Evolutionary conservation across 164 flowering plant genomes (phyloP), one percentile per base, ranked within the genome.

Genomic region (Stephania cephalantha): DNA sequence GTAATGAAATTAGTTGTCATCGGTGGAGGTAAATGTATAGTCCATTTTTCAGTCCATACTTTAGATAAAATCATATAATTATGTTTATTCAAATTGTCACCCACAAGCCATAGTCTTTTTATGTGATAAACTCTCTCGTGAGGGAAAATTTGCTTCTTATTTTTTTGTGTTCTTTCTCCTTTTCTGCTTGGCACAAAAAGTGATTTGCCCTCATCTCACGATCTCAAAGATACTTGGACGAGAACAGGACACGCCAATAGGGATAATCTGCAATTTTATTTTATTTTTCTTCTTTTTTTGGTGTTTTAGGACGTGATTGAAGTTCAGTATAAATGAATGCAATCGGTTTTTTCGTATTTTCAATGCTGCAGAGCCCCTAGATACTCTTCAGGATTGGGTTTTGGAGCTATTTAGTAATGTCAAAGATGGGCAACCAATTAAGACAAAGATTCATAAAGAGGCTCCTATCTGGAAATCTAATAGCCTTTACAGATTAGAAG

Each of bases 1-100:
- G 63, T 89, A 50, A 94, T 96, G 99, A 96, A 96, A 86, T 81
- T 96, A 71, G 95, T 88, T 74, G 88, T 96, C 78, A 92, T 96
- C 78, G 98, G 99, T 9, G 99, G 99, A 88, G 99, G 99, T 92
- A 78, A 82, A 55, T 55, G 78, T 78, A 75, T 7, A 11, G 35
- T 7, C 78, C 15, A 61, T 7, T 7, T n/a, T 61, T 61, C 66
- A 61, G 18, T 18, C n/a, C n/a, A 61, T 5, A 0, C 2, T 61
- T 61, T 61, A 61, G 22, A 61, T 61, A 61, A 48, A 50, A 50
- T 50, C 11, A 50, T 9, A 50, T 9, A 50, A 50, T 2, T 35
- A 35, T 35, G 42, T 7, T 50, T 50, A 50, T 15, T 2, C 55
- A 50, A 50, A 50, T 8, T 15, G 9, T 0, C 55, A 7, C 15